Evolutionary conservation across 202 grass and related monocot genomes (phyloP).

Genomic region (Panicum hallii): DNA sequence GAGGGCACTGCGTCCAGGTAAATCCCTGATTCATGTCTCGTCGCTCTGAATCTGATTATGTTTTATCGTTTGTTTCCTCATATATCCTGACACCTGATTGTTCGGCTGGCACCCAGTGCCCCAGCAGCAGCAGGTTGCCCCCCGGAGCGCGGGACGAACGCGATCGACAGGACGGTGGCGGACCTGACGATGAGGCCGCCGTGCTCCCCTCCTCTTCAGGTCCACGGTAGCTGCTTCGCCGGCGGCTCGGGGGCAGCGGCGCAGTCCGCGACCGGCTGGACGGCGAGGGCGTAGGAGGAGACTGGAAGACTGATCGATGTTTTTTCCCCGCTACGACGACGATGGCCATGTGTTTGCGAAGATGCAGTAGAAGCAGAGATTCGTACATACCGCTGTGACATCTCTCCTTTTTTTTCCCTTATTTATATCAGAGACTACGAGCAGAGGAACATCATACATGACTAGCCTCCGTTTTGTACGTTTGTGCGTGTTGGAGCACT

Average conservation of each 20-base stretch:
- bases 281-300: background rate
- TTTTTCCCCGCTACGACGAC: background rate
- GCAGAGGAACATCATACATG: background rate
- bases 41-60: background rate
- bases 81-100: slow-evolving; percentile 2
- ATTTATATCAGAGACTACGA: background rate
- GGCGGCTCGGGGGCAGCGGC: background rate
- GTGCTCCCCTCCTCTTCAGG: background rate
- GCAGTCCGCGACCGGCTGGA: slow-evolving; percentile 11
- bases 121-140: slow-evolving; percentile 1
- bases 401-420: background rate
- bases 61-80: background rate
- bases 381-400: background rate
- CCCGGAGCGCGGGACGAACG: slow-evolving; percentile 54
- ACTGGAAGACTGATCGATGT: background rate
- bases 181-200: slow-evolving; percentile 49
- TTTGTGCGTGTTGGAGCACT: background rate
- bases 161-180: slow-evolving; percentile 69
- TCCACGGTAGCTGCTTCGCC: background rate
- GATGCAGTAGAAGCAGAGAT: background rate
- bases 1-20: too few species aligned
- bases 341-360: background rate
- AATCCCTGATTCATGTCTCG: background rate
- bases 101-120: slow-evolving; percentile 35
- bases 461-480: background rate